Conservation (phyloP, 2,329 filamentous ascomycete species). For the Coniochaeta hoffmannii region DNA sequence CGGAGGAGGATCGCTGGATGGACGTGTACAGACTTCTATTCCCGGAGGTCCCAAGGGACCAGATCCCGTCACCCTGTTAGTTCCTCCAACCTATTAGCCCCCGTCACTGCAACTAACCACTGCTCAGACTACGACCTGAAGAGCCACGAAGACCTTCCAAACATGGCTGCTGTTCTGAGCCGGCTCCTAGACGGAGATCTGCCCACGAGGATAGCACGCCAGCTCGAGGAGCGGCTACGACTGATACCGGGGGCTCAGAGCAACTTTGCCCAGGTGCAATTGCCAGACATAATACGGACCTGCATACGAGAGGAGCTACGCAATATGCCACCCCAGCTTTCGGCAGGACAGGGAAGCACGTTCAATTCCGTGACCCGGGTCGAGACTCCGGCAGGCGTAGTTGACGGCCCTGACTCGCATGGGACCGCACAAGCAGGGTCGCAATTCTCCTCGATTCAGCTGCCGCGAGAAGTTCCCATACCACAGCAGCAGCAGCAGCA, state of each 20-base stretch:
- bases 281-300: neutral
- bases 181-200: neutral
- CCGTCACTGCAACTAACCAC: neutral
- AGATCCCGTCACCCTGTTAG: neutral
- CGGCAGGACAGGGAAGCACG: neutral
- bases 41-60: neutral
- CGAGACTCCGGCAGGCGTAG: neutral
- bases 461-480: neutral
- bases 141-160: neutral
- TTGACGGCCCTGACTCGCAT: neutral
- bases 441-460: neutral
- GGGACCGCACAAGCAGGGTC: neutral
- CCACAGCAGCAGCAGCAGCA: neutral
- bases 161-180: neutral
- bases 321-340: neutral
- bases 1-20: neutral
- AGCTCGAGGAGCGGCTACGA: neutral
- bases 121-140: neutral
- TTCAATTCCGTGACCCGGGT: neutral
- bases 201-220: neutral
- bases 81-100: neutral
- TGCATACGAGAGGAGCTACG: neutral
- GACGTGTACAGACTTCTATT: neutral
- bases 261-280: neutral
- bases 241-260: neutral